These are phyloP conservation scores for Apiospora pterosperma DNA, from an alignment of 2,329 filamentous ascomycete species.

Conservation along the genomic window DNA sequence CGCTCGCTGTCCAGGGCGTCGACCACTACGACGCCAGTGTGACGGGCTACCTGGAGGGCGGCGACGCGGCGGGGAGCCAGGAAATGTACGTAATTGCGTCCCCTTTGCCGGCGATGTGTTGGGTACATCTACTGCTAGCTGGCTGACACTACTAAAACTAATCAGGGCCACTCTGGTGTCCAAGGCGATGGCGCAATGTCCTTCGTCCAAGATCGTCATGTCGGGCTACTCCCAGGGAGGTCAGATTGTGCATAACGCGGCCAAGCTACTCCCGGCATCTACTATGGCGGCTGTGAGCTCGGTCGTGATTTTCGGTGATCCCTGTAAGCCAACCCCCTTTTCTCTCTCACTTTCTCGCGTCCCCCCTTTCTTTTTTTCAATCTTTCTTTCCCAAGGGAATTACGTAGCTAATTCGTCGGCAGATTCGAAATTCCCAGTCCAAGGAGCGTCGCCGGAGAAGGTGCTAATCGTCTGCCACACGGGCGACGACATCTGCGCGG, in stretches of 20 bases:
- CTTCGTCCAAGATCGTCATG: constrained; percentile 3
- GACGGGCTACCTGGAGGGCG: constrained; percentile 6
- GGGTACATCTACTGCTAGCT: not conserved
- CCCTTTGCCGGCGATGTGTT: not conserved
- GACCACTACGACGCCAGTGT: constrained; percentile 5
- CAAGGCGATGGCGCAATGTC: not conserved
- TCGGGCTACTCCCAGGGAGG: constrained; percentile 4
- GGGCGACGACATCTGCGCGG: not conserved
- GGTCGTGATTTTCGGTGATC: not conserved
- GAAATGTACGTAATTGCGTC: constrained; percentile 5
- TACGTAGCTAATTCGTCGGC: not conserved
- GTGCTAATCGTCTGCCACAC: not conserved
- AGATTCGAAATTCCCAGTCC: not conserved
- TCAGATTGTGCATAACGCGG: constrained; percentile 4
- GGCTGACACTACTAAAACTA: not conserved
- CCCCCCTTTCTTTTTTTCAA: not conserved
- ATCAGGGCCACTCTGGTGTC: not conserved
- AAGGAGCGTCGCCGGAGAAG: not conserved
- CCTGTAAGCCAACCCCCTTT: not conserved
- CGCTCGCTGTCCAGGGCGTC: constrained; percentile 8
- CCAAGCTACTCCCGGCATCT: not conserved
- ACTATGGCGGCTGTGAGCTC: not conserved
- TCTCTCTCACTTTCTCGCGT: not conserved
- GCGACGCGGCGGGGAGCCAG: constrained; percentile 2
- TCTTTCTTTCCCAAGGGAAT: not conserved